Evolutionary conservation across 140 eudicot genomes (phyloP), one percentile per base, ranked within the genome.

Genomic region (Erigeron philadelphicus): DNA sequence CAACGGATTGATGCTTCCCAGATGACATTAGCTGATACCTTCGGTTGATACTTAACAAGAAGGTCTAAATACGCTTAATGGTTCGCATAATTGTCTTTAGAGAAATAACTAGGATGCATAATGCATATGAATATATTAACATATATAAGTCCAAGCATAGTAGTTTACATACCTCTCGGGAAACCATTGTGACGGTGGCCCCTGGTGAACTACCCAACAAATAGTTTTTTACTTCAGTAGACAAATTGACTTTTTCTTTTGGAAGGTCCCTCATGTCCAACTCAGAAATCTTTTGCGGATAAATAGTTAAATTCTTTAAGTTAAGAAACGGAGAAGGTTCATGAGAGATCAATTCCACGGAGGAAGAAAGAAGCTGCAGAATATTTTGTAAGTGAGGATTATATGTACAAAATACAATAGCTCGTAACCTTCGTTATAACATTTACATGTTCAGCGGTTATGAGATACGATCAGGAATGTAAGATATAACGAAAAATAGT

Each of bases 321-420:
- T 23, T 58, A 21, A 1, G 0, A 58, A 58, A 58, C 11, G 64
- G 64, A 58, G 64, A 58, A 58, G 64, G 64, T 58, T 11, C 42
- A 11, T 19, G 38, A 8, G 40, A 21, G 4, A 58, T 58, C 21
- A 58, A 16, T 19, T 58, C 64, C 64, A 11, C 15, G n/a, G 64
- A 58, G 6, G 64, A 58, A 23, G 64, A 58, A 23, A 58, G 64
- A 58, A 58, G 64, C 64, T 58, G 43, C 64, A 58, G 13, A 23
- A 58, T 17, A 19, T 47, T 47, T 47, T 47, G 13, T 13, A 47
- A 10, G 38, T 31, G 38, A 4, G 5, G 3, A 31, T 31, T 31
- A 31, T 31, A 31, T 31, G 38, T 31, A 31, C 38, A 31, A 31
- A 31, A 31, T 4, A 31, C 2, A 31, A 31, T 31, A 31, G 38